These are phyloP conservation scores for Sclerotinia glacialis DNA, from an alignment of 2,329 filamentous ascomycete species.

Conservation along the genomic window DNA sequence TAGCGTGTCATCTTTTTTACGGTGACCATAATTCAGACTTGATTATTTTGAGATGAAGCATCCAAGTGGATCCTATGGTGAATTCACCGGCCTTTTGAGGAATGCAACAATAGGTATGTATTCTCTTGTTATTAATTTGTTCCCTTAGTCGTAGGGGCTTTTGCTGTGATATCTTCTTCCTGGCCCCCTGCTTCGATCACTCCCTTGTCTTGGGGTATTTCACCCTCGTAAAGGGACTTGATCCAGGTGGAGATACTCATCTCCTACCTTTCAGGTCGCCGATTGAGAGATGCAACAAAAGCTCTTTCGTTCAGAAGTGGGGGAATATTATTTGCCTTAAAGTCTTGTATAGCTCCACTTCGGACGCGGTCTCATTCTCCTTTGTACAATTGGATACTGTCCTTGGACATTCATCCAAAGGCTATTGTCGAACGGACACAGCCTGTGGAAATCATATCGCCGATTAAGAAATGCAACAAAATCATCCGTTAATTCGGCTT, in stretches of 20 bases:
- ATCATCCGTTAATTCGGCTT: background rate
- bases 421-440: background rate
- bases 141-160: no score
- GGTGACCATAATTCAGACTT: background rate
- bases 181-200: background rate
- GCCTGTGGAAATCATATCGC: background rate
- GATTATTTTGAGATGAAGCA: background rate
- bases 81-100: background rate
- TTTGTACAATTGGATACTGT: background rate
- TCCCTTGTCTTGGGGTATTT: no score
- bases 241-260: background rate
- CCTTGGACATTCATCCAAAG: background rate
- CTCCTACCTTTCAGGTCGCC: slow-evolving; percentile 7
- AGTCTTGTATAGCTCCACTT: background rate
- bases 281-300: slow-evolving; percentile 11
- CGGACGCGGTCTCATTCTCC: no score
- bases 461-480: background rate
- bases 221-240: background rate
- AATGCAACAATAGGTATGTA: background rate
- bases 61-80: background rate
- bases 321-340: background rate
- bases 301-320: background rate
- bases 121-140: background rate
- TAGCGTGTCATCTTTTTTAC: background rate
- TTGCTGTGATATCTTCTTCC: background rate